phyloP scores from a whole-genome alignment of 2,329 filamentous ascomycete genomes.

The Pestalotiopsis sp. region DNA sequence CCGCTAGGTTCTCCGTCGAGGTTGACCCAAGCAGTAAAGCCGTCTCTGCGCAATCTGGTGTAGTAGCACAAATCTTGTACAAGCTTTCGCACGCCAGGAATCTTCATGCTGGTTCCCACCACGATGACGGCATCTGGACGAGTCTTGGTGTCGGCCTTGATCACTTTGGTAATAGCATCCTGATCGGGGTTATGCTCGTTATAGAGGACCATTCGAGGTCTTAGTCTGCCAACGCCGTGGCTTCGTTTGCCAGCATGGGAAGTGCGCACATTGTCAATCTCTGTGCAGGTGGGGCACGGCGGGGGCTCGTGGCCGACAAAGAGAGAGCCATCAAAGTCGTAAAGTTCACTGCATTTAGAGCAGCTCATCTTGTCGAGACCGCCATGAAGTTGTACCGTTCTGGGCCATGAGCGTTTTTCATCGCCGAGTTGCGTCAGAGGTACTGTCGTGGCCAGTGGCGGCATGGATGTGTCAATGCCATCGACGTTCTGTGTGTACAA shows the following conservation, averaged over 20 bases:
- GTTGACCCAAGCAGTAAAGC: conserved; percentile 94
- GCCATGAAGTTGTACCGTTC: conserved; percentile 90
- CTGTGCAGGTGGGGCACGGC: conserved; percentile 73
- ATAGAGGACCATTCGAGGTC: conserved; percentile 94
- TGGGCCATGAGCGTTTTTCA: conserved; percentile 86
- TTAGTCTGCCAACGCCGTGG: conserved; percentile 86
- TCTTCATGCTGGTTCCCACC: conserved; percentile 92
- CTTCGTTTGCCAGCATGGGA: conserved; percentile 81
- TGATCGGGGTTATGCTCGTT: conserved; percentile 97
- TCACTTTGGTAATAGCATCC: conserved; percentile 91
- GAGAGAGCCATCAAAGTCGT: conserved; percentile 73
- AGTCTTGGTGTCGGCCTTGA: conserved; percentile 79
- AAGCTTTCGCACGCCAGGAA: conserved; percentile 87
- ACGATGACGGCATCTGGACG: conserved; percentile 92
- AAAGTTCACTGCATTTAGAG: conserved; percentile 82
- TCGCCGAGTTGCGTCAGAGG: conserved; percentile 80
- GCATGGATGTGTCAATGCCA: conserved; percentile 83
- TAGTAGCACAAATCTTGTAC: conserved; percentile 89
- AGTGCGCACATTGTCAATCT: conserved; percentile 75
- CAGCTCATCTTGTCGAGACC: conserved; percentile 96
- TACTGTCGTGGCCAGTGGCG: conserved; percentile 77
- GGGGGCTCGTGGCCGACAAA: conserved; percentile 87
- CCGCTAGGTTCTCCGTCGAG: conserved; percentile 81
- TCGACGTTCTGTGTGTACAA: conserved; percentile 98
- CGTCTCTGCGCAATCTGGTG: conserved; percentile 79